phyloP scores from a whole-genome alignment of 306 rosid species.

The Fragaria nilgerrensis region DNA sequence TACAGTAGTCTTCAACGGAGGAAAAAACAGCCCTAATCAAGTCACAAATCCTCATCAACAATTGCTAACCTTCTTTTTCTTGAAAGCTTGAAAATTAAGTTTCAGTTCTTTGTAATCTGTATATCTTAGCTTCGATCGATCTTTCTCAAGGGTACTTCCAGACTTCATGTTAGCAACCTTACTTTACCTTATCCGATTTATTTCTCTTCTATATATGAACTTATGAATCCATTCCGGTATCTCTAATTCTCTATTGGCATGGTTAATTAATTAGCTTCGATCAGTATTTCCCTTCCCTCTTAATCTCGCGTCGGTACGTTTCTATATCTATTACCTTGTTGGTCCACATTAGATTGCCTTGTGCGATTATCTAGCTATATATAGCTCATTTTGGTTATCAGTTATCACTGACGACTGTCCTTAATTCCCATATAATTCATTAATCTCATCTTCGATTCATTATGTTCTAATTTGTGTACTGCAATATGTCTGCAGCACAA shows the following conservation, averaged over 20 bases:
- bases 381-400: no score
- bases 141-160: background rate
- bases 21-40: background rate
- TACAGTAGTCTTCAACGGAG: background rate
- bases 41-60: background rate
- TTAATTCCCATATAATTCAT: background rate
- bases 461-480: background rate
- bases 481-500: slow-evolving; percentile 25
- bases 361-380: no score
- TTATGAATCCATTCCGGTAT: background rate
- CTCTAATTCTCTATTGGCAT: background rate
- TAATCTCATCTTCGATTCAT: background rate
- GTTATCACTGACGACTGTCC: background rate
- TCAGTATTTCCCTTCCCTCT: no score
- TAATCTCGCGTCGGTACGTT: background rate
- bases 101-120: background rate
- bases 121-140: background rate
- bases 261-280: no score
- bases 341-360: no score
- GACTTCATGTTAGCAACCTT: background rate
- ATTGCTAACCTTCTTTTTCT: background rate
- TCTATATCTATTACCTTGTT: no score
- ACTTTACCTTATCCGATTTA: background rate
- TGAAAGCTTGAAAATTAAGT: background rate
- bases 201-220: background rate